Evolutionary conservation across 2,329 filamentous ascomycete species (phyloP), one percentile per base, ranked within the genome.

Genomic region (Diplodia seriata): DNA sequence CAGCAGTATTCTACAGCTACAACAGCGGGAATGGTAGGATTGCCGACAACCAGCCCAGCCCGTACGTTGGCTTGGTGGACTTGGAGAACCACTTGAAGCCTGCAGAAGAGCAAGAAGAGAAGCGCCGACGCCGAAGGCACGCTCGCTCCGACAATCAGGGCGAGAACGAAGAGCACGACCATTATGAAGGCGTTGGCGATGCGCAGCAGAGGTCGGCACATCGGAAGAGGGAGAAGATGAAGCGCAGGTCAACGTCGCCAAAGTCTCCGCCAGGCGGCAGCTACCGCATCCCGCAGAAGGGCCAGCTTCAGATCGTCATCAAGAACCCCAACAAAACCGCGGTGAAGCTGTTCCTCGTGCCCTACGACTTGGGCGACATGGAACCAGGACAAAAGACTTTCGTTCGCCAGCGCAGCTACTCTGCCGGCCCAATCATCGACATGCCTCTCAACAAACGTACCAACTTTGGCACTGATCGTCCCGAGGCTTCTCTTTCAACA

Each of bases 301-400:
- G 95, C 0, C 95, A 98, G 78, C 84, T 99, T 15, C 95, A 99
- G 74, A 97, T 99, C 71, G 90, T 99, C 70, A 92, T 99, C 77
- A 98, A 98, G 78, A 99, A 98, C 74, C 94, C 94, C 18, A 97
- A 98, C 81, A 98, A 98, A 77, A 98, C 95, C 3, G 95, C 95
- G 1, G 94, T 98, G 66, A 98, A 99, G 78, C 84, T 99, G 0
- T 98, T 98, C 73, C 85, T 98, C 29, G 88, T 99, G 2, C 95
- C 94, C 0, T 99, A 98, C 73, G 93, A 98, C 76, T 83, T 99
- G 1, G 86, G 88, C 0, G 94, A 93, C 63, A 99, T 99, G 94
- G 91, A 95, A 70, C 87, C 93, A 0, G 93, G 93, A 0, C 96
- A 93, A 18, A 98, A 98, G 79, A 99, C 95, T 0, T 98, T 98